Percentiles rank a stretch among this genome's conserved stretches.
phyloP scores from a whole-genome alignment of 441 rosid genomes.

The Geranium incanum region DNA sequence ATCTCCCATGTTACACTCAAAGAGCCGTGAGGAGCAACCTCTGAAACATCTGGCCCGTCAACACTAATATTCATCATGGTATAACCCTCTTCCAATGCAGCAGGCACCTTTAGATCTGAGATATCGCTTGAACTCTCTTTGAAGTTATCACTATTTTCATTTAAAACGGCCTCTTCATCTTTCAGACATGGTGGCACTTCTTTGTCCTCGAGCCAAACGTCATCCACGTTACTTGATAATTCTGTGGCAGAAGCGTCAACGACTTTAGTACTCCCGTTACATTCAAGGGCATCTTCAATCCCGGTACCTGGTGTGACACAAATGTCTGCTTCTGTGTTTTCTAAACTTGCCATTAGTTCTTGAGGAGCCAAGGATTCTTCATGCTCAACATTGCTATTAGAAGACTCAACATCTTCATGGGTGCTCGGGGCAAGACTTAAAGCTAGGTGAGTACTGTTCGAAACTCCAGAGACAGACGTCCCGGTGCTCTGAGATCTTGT shows the following conservation, averaged over 20 bases:
- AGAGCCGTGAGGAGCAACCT: slow-evolving; percentile 29
- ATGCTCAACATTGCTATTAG: slow-evolving; percentile 29
- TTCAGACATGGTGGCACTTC: slow-evolving; percentile 24
- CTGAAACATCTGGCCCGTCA: slow-evolving; percentile 34
- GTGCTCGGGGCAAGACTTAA: slow-evolving; percentile 36
- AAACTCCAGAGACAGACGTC: slow-evolving; percentile 52
- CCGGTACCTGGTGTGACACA: slow-evolving; percentile 22
- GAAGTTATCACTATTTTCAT: slow-evolving; percentile 36
- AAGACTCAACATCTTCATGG: slow-evolving; percentile 36
- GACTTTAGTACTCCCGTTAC: slow-evolving; percentile 28
- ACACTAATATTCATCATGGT: slow-evolving; percentile 17
- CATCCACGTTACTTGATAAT: slow-evolving; percentile 25
- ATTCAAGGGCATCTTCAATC: slow-evolving; percentile 25
- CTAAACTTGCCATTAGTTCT: slow-evolving; percentile 29
- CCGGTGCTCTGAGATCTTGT: slow-evolving; percentile 54
- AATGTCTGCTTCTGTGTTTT: slow-evolving; percentile 30
- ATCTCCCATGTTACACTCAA: slow-evolving; percentile 36
- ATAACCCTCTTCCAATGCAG: slow-evolving; percentile 28
- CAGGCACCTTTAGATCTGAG: slow-evolving; percentile 31
- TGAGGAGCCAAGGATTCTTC: slow-evolving; percentile 33
- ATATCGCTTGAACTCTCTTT: slow-evolving; percentile 26
- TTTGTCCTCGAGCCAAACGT: slow-evolving; percentile 33
- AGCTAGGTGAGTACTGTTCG: slow-evolving; percentile 43
- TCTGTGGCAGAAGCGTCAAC: slow-evolving; percentile 38
- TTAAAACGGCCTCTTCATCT: slow-evolving; percentile 21